These are phyloP conservation scores for Linnemannia schmuckeri DNA, from an alignment of 192 early-diverging fungal genomes.

Conservation along the genomic window DNA sequence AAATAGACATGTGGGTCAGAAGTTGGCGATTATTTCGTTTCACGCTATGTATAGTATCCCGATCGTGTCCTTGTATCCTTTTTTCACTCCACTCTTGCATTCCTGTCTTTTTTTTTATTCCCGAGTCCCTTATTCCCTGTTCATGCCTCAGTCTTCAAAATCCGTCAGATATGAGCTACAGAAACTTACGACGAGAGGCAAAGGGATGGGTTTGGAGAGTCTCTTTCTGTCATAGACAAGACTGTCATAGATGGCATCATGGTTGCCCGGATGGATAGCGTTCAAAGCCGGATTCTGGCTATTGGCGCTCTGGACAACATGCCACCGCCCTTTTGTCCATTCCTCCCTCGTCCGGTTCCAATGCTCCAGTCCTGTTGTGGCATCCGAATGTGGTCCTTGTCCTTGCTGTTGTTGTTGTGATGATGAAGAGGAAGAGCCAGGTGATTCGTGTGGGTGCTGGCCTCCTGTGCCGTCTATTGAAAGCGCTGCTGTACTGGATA, in stretches of 20 bases:
- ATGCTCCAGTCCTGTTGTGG: constrained; percentile 55
- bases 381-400: background rate
- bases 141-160: background rate
- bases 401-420: background rate
- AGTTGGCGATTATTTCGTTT: background rate
- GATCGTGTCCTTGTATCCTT: background rate
- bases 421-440: background rate
- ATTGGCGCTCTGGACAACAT: constrained; percentile 34
- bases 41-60: no score
- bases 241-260: constrained; percentile 60
- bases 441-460: background rate
- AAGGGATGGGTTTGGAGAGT: constrained; percentile 61
- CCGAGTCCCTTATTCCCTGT: background rate
- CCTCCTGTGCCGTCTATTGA: background rate
- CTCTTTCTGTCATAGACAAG: constrained; percentile 59
- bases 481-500: constrained; percentile 1
- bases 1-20: background rate
- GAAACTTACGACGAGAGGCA: constrained; percentile 60
- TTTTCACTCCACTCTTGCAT: background rate
- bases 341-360: constrained; percentile 63
- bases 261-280: constrained; percentile 42
- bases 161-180: background rate
- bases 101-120: background rate
- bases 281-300: constrained; percentile 48
- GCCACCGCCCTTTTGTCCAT: constrained; percentile 58